Percentiles rank a stretch among this genome's conserved stretches.
phyloP scores from a whole-genome alignment of 305 asterid genomes.

The Plantago coronopus region DNA sequence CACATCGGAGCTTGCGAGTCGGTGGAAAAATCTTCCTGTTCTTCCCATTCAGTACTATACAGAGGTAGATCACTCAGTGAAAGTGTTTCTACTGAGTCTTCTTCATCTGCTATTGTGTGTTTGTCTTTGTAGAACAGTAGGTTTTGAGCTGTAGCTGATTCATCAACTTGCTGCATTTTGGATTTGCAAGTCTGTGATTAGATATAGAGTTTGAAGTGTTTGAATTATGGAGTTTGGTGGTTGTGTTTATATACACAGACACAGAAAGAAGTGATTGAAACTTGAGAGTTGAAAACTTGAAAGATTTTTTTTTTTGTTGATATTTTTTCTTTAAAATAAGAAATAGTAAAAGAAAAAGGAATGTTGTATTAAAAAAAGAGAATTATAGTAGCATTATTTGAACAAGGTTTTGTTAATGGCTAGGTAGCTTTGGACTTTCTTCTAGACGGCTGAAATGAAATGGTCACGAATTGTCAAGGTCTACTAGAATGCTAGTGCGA shows the following conservation, averaged over 20 bases:
- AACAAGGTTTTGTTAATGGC: not conserved
- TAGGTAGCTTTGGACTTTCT: conserved; percentile 7
- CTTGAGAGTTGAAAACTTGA: conserved; percentile 26
- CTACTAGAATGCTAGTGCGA: too few species aligned
- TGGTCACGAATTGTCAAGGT: not conserved
- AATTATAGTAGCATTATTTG: too few species aligned
- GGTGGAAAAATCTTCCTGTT: conserved; percentile 21
- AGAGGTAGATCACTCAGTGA: conserved; percentile 59
- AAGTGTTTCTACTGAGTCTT: conserved; percentile 49
- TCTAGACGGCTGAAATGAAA: conserved; percentile 1
- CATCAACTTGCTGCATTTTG: conserved; percentile 21
- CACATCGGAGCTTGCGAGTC: conserved; percentile 32
- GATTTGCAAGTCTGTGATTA: conserved; percentile 16
- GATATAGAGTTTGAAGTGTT: too few species aligned
- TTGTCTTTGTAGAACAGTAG: conserved; percentile 24
- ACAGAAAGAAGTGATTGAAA: conserved; percentile 23
- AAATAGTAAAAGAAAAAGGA: too few species aligned
- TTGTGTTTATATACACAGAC: conserved; percentile 26
- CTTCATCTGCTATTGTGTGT: conserved; percentile 28
- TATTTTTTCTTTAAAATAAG: too few species aligned
- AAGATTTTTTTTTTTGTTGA: conserved; percentile 4
- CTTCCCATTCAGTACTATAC: conserved; percentile 33
- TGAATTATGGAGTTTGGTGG: conserved; percentile 13
- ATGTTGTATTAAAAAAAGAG: too few species aligned
- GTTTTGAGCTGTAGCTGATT: conserved; percentile 20